Base-by-base conservation (phyloP, 208 protist genomes). In the Acanthamoeba healyi region DNA sequence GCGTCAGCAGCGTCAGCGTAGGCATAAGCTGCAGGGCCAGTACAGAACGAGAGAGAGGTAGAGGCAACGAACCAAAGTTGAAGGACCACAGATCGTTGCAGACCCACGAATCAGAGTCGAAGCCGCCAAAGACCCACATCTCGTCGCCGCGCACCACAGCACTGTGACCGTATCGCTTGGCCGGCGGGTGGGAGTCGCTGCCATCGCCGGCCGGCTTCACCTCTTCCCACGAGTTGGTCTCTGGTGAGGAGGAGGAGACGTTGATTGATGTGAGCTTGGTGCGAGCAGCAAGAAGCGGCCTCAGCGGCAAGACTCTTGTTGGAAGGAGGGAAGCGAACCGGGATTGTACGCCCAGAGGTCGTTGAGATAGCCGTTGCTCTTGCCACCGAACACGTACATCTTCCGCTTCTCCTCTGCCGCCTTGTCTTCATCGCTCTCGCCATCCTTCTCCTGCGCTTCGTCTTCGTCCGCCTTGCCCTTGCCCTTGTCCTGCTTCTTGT, bases 281-380 rank as follows among this genome's bases (percentile, higher is more conserved):
- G 12, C 12, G 51, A n/a, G n/a, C n/a, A 40, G 67, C 19, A 46
- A 22, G 3, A 36, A 46, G n/a, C n/a, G n/a, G n/a, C n/a, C n/a
- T n/a, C n/a, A n/a, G n/a, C n/a, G n/a, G n/a, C n/a, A n/a, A n/a
- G n/a, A n/a, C n/a, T n/a, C n/a, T n/a, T n/a, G n/a, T n/a, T n/a
- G n/a, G n/a, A n/a, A n/a, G n/a, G n/a, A n/a, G n/a, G n/a, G n/a
- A n/a, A n/a, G n/a, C 70, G 38, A 22, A 81, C 70, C 38, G 0
- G 34, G 34, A 61, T 63, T 32, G 29, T 26, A 88, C 24, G 58
- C 26, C 79, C 42, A 63, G 51, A 88, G 38, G 49, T 88, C 79
- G 79, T 88, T 88, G 44, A 54, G 44, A 26, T 88, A 88, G 40
- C 79, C 79, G 32, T 88, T 88, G 79, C 79, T 88, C 79, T 88